Evolutionary conservation across 257 asterid species (phyloP), one percentile per base, ranked within the genome.

Genomic region (Coffea eugenioides): DNA sequence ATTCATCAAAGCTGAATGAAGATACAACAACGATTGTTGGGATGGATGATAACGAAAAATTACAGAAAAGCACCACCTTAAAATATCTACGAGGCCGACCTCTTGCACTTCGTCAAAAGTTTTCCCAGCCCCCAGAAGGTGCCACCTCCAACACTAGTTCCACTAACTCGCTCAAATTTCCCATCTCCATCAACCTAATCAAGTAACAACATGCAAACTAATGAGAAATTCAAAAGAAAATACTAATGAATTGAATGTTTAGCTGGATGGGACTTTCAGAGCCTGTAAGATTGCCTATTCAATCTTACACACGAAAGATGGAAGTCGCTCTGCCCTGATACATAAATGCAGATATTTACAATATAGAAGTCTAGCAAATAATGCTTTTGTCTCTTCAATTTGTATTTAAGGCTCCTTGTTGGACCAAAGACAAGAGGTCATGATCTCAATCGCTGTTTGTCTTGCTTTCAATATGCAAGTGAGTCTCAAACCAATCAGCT

Each of bases 81-180:
- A 81, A 48, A 74, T 54, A 76, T 68, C 12, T 4, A 83, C 21
- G 82, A 82, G 65, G 72, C 82, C 51, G 73, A 95, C 99, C 97
- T 95, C 82, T 91, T 86, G 92, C 99, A 91, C 87, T 92, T 89
- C 8, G 98, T 95, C 81, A 95, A 85, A 87, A 95, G 97, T 84
- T 88, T 93, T 41, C 98, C 99, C 89, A 95, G 86, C 56, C 99
- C 99, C 98, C 88, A 90, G 84, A 95, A 95, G 79, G 99, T 95
- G 80, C 99, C 98, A 73, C 99, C 99, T 69, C 99, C 99, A 57
- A 93, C 87, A 80, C 98, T 95, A 61, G 99, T 95, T 86, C 99
- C 99, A 84, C 99, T 93, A 71, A 95, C 97, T 83, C 98, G 90
- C 83, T 94, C 87, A 83, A 92, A 95, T 76, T 89, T 84, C 61